Evolutionary conservation across 495 filamentous ascomycete species (phyloP).

Genomic region (Penicillium odoratum): DNA sequence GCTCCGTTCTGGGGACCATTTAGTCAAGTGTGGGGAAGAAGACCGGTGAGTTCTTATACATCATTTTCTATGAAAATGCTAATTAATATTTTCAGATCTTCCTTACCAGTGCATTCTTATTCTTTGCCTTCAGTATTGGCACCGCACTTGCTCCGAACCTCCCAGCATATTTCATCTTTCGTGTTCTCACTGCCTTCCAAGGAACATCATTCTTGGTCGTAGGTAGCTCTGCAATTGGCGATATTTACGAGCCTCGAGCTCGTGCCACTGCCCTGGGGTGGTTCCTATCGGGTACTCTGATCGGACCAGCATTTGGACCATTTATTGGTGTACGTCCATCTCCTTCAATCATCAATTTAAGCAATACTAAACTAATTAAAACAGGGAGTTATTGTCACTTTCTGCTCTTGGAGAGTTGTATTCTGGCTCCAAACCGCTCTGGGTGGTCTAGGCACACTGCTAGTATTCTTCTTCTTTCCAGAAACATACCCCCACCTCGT

Average conservation of each 20-base stretch:
- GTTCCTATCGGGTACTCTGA: slow-evolving; percentile 67
- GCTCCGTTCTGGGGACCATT: slow-evolving; percentile 68
- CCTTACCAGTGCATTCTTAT: slow-evolving; percentile 51
- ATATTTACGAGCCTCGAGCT: slow-evolving; percentile 64
- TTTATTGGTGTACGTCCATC: slow-evolving; percentile 50
- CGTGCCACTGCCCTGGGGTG: slow-evolving; percentile 68
- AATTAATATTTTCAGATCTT: slow-evolving; percentile 6
- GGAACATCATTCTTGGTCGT: slow-evolving; percentile 69
- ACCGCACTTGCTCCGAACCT: slow-evolving; percentile 68
- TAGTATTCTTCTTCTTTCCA: slow-evolving; percentile 64
- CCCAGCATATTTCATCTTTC: slow-evolving; percentile 66
- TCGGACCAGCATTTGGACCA: slow-evolving; percentile 70
- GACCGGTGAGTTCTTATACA: slow-evolving; percentile 45
- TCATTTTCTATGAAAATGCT: slow-evolving; percentile 4
- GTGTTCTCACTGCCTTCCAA: slow-evolving; percentile 68
- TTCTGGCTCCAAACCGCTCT: slow-evolving; percentile 73
- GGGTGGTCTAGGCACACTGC: slow-evolving; percentile 54
- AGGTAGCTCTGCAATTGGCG: slow-evolving; percentile 63
- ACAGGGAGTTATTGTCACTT: slow-evolving; percentile 68
- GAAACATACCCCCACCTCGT: slow-evolving; percentile 66
- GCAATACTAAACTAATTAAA: slow-evolving; percentile 1
- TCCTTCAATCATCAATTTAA: neutral
- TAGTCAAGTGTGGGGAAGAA: slow-evolving; percentile 65
- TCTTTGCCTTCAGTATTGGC: slow-evolving; percentile 67
- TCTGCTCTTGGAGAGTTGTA: slow-evolving; percentile 64